Evolutionary conservation across 2,329 filamentous ascomycete species (phyloP), one percentile per base, ranked within the genome.

Genomic region (Penicillium sp.): DNA sequence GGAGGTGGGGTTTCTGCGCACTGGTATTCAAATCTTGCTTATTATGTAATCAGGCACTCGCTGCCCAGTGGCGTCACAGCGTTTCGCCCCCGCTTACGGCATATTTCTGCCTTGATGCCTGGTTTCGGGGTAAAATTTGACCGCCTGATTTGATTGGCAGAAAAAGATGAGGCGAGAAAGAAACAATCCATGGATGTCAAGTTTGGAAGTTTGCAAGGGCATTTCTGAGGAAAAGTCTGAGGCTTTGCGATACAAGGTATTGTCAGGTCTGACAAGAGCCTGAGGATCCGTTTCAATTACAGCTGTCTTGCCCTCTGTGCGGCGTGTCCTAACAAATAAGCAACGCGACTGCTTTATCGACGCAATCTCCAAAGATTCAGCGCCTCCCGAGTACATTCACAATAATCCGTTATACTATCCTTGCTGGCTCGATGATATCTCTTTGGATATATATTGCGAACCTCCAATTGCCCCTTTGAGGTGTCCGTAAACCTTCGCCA

Each of bases 1-100:
- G 25, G 53, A 60, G 54, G 56, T 59, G 55, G 56, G 60, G 58
- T 50, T 54, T 60, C 53, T 59, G 57, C 58, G 56, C 50, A 47
- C 50, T 29, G 10, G 10, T 25, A 53, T 55, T 54, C 57, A 63
- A 65, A 65, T 61, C 61, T 63, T 53, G 44, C 37, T 51, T 55
- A 9, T 65, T 59, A 65, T 25, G 10, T 63, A 63, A 63, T 61
- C 61, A 65, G 62, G 62, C 62, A 65, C 62, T 50, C 9, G 48
- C 39, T 50, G 48, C 38, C 54, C 50, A 53, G 50, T 58, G 60
- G 54, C 50, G 40, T 39, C 47, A 18, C 47, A 15, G 23, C 23
- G 40, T 46, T 31, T 56, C 52, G 51, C 56, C 38, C 46, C 40
- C 48, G 10, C 45, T 52, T n/a, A 45, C 21, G 21, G 48, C 15